A percentile compares a stretch with the other conserved stretches of the same genome.
These are phyloP conservation scores for Saussurea involucrata DNA, from an alignment of 129 eudicot genomes.

Conservation along the genomic window DNA sequence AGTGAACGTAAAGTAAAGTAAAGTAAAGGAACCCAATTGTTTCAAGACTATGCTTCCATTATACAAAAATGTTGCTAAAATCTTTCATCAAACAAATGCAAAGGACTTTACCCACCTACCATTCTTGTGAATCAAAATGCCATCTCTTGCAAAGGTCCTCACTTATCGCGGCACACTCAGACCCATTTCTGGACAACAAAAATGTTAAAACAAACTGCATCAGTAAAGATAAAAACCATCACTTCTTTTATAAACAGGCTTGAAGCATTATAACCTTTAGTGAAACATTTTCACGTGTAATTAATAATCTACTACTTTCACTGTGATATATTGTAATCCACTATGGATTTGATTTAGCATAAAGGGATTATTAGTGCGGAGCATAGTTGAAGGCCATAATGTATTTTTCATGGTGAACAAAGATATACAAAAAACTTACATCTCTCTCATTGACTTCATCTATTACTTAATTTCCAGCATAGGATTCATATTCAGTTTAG, in stretches of 20 bases:
- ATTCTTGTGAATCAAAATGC: slow-evolving; percentile 18
- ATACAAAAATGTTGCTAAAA: slow-evolving; percentile 33
- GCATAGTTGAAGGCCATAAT: not conserved
- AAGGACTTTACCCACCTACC: not conserved
- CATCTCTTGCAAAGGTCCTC: slow-evolving; percentile 16
- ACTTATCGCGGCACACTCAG: slow-evolving; percentile 77
- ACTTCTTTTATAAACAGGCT: not conserved
- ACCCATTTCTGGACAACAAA: slow-evolving; percentile 56
- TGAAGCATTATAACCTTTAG: not conserved
- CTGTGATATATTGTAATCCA: not conserved
- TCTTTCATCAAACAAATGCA: slow-evolving; percentile 9
- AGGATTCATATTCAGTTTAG: not conserved
- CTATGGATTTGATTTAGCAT: not conserved
- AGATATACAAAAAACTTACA: not conserved
- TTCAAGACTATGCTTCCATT: slow-evolving; percentile 23
- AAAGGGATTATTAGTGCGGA: not conserved
- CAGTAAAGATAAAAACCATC: not conserved
- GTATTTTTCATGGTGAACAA: not conserved
- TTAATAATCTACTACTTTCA: not conserved
- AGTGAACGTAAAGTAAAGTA: not conserved
- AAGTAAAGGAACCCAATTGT: not conserved
- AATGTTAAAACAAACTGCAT: slow-evolving; percentile 2
- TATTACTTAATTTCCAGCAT: not conserved
- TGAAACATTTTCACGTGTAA: not conserved
- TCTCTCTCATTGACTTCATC: not conserved